Conservation (phyloP, 1,139 yeast genomes). For the Candida labiduridarum region DNA sequence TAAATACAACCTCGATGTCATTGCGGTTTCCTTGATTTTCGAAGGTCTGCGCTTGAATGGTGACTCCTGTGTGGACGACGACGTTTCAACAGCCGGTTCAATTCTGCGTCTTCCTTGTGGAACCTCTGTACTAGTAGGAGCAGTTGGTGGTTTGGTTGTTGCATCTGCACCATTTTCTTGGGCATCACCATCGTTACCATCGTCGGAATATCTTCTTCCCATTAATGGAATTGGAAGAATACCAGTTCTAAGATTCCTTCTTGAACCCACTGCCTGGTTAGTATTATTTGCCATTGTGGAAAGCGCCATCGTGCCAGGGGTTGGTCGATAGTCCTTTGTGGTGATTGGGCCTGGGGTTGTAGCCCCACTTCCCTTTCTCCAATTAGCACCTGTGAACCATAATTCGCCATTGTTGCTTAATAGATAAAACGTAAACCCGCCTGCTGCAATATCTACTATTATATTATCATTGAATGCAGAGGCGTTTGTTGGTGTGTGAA, state of each 20-base stretch:
- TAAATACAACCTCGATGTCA: conserved; percentile 29
- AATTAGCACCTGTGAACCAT: conserved; percentile 55
- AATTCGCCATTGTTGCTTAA: conserved; percentile 56
- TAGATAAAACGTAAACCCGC: conserved; percentile 70
- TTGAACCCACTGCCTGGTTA: conserved; percentile 10
- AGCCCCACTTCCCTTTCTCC: conserved; percentile 27
- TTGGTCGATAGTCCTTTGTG: conserved; percentile 24
- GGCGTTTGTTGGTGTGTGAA: conserved; percentile 46
- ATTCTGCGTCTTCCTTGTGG: conserved; percentile 15
- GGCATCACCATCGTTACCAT: conserved; percentile 6
- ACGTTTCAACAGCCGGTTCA: conserved; percentile 7
- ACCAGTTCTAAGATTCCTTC: conserved; percentile 12
- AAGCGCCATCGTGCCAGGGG: conserved; percentile 25
- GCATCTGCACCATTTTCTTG: conserved; percentile 11
- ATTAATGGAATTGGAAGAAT: conserved; percentile 14
- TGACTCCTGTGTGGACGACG: neutral
- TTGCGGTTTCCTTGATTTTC: conserved; percentile 28
- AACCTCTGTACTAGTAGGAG: conserved; percentile 7
- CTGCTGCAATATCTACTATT: conserved; percentile 60
- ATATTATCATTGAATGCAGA: conserved; percentile 34
- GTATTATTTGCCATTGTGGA: conserved; percentile 8
- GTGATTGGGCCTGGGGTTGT: conserved; percentile 25
- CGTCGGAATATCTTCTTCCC: conserved; percentile 8
- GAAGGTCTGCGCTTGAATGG: conserved; percentile 7
- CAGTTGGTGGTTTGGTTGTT: conserved; percentile 25